Conservation (phyloP, 371 early-diverging fungal genomes). For the Apophysomyces variabilis region DNA sequence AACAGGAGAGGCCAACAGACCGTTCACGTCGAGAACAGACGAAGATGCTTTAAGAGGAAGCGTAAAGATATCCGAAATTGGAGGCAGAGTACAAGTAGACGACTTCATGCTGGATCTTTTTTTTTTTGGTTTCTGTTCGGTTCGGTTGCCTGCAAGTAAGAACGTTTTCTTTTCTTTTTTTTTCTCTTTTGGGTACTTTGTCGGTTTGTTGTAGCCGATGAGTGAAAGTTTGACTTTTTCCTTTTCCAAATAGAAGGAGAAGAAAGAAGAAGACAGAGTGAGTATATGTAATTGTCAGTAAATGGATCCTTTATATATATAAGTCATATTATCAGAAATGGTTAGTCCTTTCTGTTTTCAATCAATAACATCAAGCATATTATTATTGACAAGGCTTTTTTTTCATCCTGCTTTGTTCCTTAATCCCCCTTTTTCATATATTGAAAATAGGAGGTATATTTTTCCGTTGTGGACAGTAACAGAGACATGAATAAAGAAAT, state of each 20-base stretch:
- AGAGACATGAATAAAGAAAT: constrained; percentile 3
- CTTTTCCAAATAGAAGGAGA: background rate
- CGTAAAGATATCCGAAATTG: constrained; percentile 37
- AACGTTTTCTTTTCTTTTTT: background rate
- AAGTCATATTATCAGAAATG: constrained; percentile 4
- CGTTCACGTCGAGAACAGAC: constrained; percentile 3
- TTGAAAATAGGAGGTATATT: constrained; percentile 21
- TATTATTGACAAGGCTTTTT: constrained; percentile 21
- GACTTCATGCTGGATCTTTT: constrained; percentile 5
- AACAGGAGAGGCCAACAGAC: background rate
- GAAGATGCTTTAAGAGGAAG: constrained; percentile 13
- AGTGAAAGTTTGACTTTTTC: too few species aligned
- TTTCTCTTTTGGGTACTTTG: background rate
- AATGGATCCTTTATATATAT: constrained; percentile 18
- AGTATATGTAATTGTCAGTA: too few species aligned
- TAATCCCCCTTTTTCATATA: constrained; percentile 22
- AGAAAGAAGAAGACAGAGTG: background rate
- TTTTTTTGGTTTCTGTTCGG: background rate
- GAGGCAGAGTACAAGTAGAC: constrained; percentile 42
- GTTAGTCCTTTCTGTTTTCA: background rate
- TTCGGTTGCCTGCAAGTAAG: background rate
- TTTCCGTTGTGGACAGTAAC: constrained; percentile 4
- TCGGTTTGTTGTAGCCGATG: background rate
- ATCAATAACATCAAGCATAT: constrained; percentile 4
- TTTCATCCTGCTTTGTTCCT: constrained; percentile 1